Base-by-base conservation (phyloP, 805 yeast species). In the Saturnispora galanensis region DNA sequence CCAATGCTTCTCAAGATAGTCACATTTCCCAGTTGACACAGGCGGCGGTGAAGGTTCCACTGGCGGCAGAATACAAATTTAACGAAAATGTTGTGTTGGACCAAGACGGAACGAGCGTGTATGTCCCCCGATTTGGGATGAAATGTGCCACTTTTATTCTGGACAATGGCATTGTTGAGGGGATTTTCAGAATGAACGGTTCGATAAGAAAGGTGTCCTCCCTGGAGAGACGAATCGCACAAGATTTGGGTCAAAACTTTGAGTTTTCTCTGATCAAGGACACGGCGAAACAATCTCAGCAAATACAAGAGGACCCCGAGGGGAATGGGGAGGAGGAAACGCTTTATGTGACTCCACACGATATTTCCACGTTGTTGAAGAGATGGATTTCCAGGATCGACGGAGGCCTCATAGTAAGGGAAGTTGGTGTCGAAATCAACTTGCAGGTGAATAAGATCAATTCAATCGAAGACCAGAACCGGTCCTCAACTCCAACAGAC, bases 111-210 rank as follows among this genome's bases (percentile, higher is more conserved):
- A 11, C 30, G 12, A 10, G 9, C 6, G 31, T 51, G 29, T 47
- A 40, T 16, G 51, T 64, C 11, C 69, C 69, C 10, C 50, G 56
- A 2, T 26, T 60, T 26, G 64, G 63, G 4, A 50, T 54, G 31
- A 62, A 59, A 46, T 62, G 67, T 47, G 60, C 66, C 41, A 39
- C 52, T 17, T 63, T 50, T 45, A 55, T 65, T 12, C 35, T 46
- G 11, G 35, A 41, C 1, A 46, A 51, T 35, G 57, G 51, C 1
- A 58, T 56, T 4, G 50, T 54, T 4, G 66, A 65, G 50, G 69
- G 69, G 10, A 52, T 64, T n/a, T 65, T 65, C 47, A 49, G 69
- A 47, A 58, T 65, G 46, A 64, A 64, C 47, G 66, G 67, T 6
- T 55, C 65, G 10, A 50, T 65, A 30, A 57, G 57, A 36, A 64